Conservation (phyloP, 768 basidiomycete species). For the Tricholoma sp. region DNA sequence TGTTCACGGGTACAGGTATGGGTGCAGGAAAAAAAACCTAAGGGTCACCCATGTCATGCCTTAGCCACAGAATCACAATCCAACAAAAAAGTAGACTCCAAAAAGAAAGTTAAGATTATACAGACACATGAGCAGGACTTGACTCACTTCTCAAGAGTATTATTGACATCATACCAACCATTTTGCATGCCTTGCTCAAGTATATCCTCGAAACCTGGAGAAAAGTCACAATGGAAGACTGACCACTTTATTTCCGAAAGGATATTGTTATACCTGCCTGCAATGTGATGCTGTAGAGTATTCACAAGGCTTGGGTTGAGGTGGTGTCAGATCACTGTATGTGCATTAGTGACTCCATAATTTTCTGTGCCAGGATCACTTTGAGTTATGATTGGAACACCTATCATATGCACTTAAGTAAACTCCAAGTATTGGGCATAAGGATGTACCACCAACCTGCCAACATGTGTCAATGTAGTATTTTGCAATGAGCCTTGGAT, state of each 20-base stretch:
- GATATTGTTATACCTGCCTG: slow-evolving; percentile 29
- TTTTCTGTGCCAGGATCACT: slow-evolving; percentile 33
- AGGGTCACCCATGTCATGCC: too few relatives aligned
- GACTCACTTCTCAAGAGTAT: not conserved
- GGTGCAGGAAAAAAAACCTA: too few relatives aligned
- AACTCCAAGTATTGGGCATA: not conserved
- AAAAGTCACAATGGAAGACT: slow-evolving; percentile 23
- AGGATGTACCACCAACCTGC: slow-evolving; percentile 1
- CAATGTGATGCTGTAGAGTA: slow-evolving; percentile 34
- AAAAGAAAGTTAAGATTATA: not conserved
- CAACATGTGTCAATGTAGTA: slow-evolving; percentile 24
- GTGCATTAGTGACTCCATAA: slow-evolving; percentile 31
- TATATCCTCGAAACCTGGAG: slow-evolving; percentile 32
- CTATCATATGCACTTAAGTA: slow-evolving; percentile 5
- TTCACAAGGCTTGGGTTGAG: slow-evolving; percentile 25
- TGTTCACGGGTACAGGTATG: too few relatives aligned
- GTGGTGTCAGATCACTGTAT: slow-evolving; percentile 28
- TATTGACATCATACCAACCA: not conserved
- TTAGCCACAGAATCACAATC: too few relatives aligned
- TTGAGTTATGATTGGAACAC: slow-evolving; percentile 29
- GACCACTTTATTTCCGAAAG: slow-evolving; percentile 37
- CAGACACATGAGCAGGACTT: not conserved
- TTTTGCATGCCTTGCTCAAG: slow-evolving; percentile 17
- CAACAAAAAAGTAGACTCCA: too few relatives aligned
- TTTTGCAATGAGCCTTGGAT: slow-evolving; percentile 19